Percentiles rank a stretch among this genome's conserved stretches.
phyloP scores from a whole-genome alignment of 768 basidiomycete genomes.

The Leccinum truebloodii region DNA sequence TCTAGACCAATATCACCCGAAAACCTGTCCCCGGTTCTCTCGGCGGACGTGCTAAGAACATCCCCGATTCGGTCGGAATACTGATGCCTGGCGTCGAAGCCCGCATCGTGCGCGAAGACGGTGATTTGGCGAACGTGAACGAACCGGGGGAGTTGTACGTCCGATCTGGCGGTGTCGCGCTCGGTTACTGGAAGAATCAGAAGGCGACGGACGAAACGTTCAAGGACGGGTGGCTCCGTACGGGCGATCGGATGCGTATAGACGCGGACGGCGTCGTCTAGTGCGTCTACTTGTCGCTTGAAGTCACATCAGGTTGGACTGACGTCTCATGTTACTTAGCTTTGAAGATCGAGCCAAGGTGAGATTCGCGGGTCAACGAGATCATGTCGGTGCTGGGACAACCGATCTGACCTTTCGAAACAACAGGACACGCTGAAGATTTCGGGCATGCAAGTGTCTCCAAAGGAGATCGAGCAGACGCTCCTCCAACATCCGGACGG shows the following conservation, averaged over 20 bases:
- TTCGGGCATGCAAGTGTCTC: slow-evolving; percentile 78
- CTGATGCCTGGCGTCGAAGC: slow-evolving; percentile 71
- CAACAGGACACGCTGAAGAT: slow-evolving; percentile 75
- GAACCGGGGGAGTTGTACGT: slow-evolving; percentile 72
- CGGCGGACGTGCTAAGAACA: slow-evolving; percentile 40
- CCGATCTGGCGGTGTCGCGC: slow-evolving; percentile 51
- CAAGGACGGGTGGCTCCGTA: slow-evolving; percentile 64
- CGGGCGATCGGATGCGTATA: slow-evolving; percentile 69
- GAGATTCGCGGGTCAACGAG: background rate
- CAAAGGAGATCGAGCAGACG: slow-evolving; percentile 71
- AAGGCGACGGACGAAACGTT: slow-evolving; percentile 69
- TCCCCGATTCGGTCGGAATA: slow-evolving; percentile 53
- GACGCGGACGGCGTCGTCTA: slow-evolving; percentile 64
- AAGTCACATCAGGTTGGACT: background rate
- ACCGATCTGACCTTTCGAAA: background rate
- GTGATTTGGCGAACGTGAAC: slow-evolving; percentile 49
- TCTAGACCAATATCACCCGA: slow-evolving; percentile 52
- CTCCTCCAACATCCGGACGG: slow-evolving; percentile 60
- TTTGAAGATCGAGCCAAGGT: slow-evolving; percentile 81
- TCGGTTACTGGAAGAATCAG: slow-evolving; percentile 75
- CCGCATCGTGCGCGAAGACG: slow-evolving; percentile 58
- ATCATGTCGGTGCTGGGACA: too few species aligned
- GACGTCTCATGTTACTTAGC: slow-evolving; percentile 35
- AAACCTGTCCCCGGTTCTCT: slow-evolving; percentile 49
- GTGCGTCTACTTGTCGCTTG: slow-evolving; percentile 38